Conservation (phyloP, 2,329 filamentous ascomycete genomes). For the Paracorniculantispora psalliotae region DNA sequence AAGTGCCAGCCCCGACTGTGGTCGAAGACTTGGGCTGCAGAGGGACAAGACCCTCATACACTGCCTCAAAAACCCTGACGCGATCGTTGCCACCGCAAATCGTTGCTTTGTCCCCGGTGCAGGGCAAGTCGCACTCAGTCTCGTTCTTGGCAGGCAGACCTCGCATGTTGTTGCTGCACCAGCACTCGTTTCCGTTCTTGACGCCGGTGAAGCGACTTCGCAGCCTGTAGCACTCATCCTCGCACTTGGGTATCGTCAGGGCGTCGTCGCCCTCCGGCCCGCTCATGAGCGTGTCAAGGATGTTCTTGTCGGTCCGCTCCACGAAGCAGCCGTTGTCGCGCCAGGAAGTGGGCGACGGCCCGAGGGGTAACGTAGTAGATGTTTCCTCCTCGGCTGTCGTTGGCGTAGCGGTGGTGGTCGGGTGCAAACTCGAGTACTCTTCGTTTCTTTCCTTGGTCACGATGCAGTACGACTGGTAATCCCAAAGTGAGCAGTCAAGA, state of each 20-base stretch:
- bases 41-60: background rate
- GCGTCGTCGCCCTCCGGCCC: conserved; percentile 16
- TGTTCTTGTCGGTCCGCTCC: conserved; percentile 25
- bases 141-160: conserved; percentile 14
- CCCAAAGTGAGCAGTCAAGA: conserved; percentile 17
- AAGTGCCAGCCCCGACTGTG: background rate
- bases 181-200: conserved; percentile 18
- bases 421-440: background rate
- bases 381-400: conserved; percentile 11
- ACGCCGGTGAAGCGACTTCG: conserved; percentile 11
- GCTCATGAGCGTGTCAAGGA: conserved; percentile 27
- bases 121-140: conserved; percentile 16
- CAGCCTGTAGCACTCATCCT: conserved; percentile 15
- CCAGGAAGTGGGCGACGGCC: conserved; percentile 19
- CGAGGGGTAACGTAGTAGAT: background rate
- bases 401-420: conserved; percentile 12
- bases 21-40: background rate
- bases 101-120: conserved; percentile 15
- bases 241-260: conserved; percentile 27
- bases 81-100: conserved; percentile 18
- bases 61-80: conserved; percentile 16
- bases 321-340: conserved; percentile 33
- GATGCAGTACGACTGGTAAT: conserved; percentile 17
- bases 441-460: conserved; percentile 13
- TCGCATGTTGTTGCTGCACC: conserved; percentile 17